Base-by-base conservation (phyloP, 2,329 filamentous ascomycete genomes). In the Neofusicoccum sp. region DNA sequence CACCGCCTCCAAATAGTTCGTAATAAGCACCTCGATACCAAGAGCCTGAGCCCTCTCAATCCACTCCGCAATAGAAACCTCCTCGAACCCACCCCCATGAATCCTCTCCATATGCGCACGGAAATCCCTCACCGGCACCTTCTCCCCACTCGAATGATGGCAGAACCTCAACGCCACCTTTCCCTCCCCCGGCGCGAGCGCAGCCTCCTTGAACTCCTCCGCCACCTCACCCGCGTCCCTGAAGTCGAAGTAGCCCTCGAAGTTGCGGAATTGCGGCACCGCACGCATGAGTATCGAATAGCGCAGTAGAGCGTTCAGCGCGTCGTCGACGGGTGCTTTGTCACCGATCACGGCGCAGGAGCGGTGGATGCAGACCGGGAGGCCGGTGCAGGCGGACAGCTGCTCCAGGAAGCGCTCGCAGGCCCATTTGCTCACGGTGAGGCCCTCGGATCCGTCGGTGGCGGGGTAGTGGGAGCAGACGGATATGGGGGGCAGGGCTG, bases 271-370 rank as follows among this genome's bases (percentile, higher is more conserved):
- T 14, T 11, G 8, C 39, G 64, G 67, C 29, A 68, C 64, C 45
- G 66, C 62, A 37, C 67, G 60, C 64, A 67, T 58, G 49, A 31
- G 48, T 8, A 34, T 33, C 52, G 48, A 63, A 28, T 62, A 67
- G 3, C 59, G 41, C n/a, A 64, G 45, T 14, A 67, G 56, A 29
- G 66, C 64, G 3, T 54, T 58, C 54, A 68, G 9, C 22, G 52
- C 48, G 22, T 65, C 64, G 11, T 54, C 56, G 4, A 60, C 48
- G 14, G 66, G 62, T 28, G 64, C 66, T 31, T 64, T 62, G 12
- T 52, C 60, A 1, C 67, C 66, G 28, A 67, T 62, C 59, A 68
- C 67, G 61, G 64, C 6, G 56, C 61, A 22, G 62, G 43, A 16
- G 22, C 56, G 28, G 14, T 54, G 49, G 34, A 54, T 34, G n/a